phyloP scores from a whole-genome alignment of 129 eudicot species.

The Calendula officinalis region DNA sequence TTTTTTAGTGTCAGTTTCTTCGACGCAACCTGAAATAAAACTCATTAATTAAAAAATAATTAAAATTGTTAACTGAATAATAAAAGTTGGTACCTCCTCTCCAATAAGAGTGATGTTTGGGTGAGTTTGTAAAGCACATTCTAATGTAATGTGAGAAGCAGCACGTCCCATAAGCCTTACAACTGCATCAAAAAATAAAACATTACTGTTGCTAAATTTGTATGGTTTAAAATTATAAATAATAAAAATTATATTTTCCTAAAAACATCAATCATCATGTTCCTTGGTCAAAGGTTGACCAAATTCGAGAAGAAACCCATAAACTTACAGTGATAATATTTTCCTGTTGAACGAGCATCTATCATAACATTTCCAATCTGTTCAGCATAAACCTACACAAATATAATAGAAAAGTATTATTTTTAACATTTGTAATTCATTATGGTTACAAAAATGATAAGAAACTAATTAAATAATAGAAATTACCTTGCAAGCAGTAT shows the following conservation, averaged over 20 bases:
- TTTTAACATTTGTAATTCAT: too few relatives aligned
- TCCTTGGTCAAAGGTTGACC: too few relatives aligned
- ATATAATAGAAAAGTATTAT: neutral
- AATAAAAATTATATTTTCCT: too few relatives aligned
- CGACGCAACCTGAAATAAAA: slow-evolving; percentile 67
- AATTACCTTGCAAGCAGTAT: slow-evolving; percentile 96
- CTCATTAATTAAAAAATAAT: neutral
- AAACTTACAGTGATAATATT: slow-evolving; percentile 86
- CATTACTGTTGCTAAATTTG: neutral
- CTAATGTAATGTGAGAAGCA: slow-evolving; percentile 95
- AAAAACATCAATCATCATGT: too few relatives aligned
- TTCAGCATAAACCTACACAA: slow-evolving; percentile 71
- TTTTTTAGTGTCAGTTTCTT: slow-evolving; percentile 72
- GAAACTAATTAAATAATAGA: neutral
- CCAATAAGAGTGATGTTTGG: slow-evolving; percentile 94
- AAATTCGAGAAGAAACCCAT: too few relatives aligned
- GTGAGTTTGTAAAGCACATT: slow-evolving; percentile 99
- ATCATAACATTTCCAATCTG: slow-evolving; percentile 91
- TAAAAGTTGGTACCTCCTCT: slow-evolving; percentile 67
- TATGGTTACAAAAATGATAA: too few relatives aligned
- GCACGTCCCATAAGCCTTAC: slow-evolving; percentile 99
- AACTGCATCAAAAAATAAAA: slow-evolving; percentile 43
- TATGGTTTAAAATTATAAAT: too few relatives aligned
- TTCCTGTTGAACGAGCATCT: slow-evolving; percentile 96
- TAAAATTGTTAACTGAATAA: neutral